These are phyloP conservation scores for Rhizopus sp. DNA, from an alignment of 371 early-diverging fungal species.

Conservation along the genomic window DNA sequence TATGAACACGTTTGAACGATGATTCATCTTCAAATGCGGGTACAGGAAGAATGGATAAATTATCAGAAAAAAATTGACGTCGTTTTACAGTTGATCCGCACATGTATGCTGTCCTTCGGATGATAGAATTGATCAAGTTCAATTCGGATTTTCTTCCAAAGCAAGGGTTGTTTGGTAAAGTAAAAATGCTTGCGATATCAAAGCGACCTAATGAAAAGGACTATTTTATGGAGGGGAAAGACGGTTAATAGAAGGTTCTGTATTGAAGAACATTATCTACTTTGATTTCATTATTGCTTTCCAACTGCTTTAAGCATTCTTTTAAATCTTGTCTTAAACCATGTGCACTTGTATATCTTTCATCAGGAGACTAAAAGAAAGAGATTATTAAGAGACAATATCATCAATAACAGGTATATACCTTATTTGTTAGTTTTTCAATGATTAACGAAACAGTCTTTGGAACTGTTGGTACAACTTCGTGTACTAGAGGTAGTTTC, in stretches of 20 bases:
- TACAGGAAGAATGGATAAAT: not conserved
- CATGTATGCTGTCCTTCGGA: constrained; percentile 39
- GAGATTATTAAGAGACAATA: not conserved
- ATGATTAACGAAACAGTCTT: constrained; percentile 49
- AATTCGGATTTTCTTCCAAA: constrained; percentile 51
- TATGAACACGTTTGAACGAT: constrained; percentile 18
- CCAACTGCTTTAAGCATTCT: constrained; percentile 44
- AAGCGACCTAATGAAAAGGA: constrained; percentile 49
- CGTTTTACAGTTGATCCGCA: constrained; percentile 27
- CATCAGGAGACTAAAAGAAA: constrained; percentile 55
- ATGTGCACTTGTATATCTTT: constrained; percentile 60
- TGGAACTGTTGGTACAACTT: constrained; percentile 53
- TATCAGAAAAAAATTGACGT: constrained; percentile 5
- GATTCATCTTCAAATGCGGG: constrained; percentile 11
- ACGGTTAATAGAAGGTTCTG: too few relatives aligned
- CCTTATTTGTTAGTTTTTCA: constrained; percentile 63
- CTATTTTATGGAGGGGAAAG: not conserved
- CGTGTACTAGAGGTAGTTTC: constrained; percentile 47
- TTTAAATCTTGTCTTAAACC: constrained; percentile 59
- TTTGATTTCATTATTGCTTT: constrained; percentile 9
- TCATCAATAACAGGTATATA: constrained; percentile 10
- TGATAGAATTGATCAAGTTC: constrained; percentile 33
- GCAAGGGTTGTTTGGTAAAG: constrained; percentile 50
- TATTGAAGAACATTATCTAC: not conserved
- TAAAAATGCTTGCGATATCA: constrained; percentile 59